Base-by-base conservation (phyloP, 2,329 filamentous ascomycete species). In the Stachybotrys chlorohalonatus region DNA sequence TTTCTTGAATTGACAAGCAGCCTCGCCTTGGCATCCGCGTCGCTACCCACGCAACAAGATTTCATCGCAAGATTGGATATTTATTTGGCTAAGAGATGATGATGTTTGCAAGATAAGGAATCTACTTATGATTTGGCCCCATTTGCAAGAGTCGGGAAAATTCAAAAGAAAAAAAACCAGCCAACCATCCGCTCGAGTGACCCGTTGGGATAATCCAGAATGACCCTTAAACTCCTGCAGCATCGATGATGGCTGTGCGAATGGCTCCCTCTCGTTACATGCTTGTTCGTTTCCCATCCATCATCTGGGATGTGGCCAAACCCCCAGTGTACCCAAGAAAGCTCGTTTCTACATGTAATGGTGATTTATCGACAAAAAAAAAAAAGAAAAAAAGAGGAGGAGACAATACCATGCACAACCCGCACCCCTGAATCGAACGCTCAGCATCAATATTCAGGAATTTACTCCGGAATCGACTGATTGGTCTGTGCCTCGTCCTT, bases 401-500 rank as follows among this genome's bases (percentile, higher is more conserved):
- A 4, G 24, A 24, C 24, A 24, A 24, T 2, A 4, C 24, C 24
- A 24, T 24, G 24, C 24, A 24, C 24, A 24, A 24, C 4, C 24
- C 24, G 24, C 24, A 24, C 24, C 24, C 24, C 24, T 24, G 2
- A 24, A 24, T 24, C 24, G 24, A 24, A 24, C 4, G 24, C 24
- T 24, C 24, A 24, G 24, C 24, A 4, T 24, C 24, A 24, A 2
- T 24, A 4, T 24, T 24, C 24, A 24, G 24, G 4, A 24, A 24
- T 52, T 62, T 67, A 73, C 59, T 72, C 70, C 6, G 69, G 68
- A 55, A 72, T 72, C 3, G 66, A 59, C 51, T 62, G 56, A 56
- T 60, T 64, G n/a, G 62, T 59, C 52, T 63, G 60, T 46, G 56
- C 53, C 47, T 79, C 78, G 52, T 82, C 78, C 70, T 80, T 81